Conservation (phyloP, 106 monocot species). For the Posidonia australis region DNA sequence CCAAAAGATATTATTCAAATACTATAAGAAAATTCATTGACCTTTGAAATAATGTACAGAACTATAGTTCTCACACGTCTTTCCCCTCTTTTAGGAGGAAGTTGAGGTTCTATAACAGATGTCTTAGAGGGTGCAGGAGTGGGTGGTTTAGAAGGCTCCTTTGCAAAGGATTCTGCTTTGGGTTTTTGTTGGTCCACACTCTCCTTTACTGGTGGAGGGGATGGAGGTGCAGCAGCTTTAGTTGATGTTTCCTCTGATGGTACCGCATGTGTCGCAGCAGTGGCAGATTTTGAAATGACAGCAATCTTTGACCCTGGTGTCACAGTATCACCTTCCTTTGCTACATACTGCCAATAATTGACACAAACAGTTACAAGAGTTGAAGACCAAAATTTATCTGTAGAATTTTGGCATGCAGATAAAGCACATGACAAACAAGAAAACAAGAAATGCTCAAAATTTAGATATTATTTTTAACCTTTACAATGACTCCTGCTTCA, state of each 20-base stretch:
- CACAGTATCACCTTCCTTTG: conserved; percentile 90
- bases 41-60: background rate
- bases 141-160: conserved; percentile 39
- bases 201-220: conserved; percentile 25
- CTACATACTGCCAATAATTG: conserved; percentile 51
- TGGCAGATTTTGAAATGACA: conserved; percentile 72
- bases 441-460: background rate
- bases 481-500: conserved; percentile 79
- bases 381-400: background rate
- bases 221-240: conserved; percentile 20
- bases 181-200: conserved; percentile 16
- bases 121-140: conserved; percentile 36
- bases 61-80: conserved; percentile 46
- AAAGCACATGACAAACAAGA: background rate
- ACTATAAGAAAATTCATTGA: background rate
- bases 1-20: no score
- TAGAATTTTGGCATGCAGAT: background rate
- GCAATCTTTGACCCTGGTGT: conserved; percentile 93
- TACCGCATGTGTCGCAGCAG: conserved; percentile 57
- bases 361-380: background rate
- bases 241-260: conserved; percentile 69
- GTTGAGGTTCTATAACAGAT: conserved; percentile 78
- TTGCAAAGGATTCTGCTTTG: conserved; percentile 29
- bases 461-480: conserved; percentile 27
- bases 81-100: conserved; percentile 93